phyloP scores from a whole-genome alignment of 1,139 yeast genomes.

The Geotrichum aggregatum region DNA sequence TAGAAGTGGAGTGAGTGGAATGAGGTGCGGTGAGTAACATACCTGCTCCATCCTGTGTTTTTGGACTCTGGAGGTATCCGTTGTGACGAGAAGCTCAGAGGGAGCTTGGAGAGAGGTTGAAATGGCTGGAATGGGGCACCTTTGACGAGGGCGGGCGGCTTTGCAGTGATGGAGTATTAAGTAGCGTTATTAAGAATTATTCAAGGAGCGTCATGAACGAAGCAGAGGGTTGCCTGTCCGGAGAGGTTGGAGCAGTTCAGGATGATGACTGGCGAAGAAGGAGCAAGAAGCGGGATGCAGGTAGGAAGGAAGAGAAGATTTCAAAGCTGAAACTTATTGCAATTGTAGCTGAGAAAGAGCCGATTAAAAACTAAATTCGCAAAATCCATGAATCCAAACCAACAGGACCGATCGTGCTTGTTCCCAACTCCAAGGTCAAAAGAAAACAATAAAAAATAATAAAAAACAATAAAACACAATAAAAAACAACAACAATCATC shows the following conservation, averaged over 20 bases:
- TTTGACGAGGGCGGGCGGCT: not conserved
- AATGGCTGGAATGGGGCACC: not conserved
- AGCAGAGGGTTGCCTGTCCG: not conserved
- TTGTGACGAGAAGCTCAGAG: slow-evolving; percentile 3
- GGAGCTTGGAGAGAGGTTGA: not conserved
- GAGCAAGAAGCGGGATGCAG: not conserved
- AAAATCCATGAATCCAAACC: too few relatives aligned
- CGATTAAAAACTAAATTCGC: too few relatives aligned
- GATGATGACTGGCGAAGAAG: not conserved
- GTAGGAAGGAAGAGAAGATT: not conserved
- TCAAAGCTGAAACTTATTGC: too few relatives aligned
- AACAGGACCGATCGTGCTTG: too few relatives aligned
- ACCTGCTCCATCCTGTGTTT: slow-evolving; percentile 12
- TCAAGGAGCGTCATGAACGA: not conserved
- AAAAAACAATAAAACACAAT: too few relatives aligned
- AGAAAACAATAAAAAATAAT: too few relatives aligned
- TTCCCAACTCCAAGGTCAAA: too few relatives aligned
- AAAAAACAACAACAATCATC: too few relatives aligned
- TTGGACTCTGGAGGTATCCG: slow-evolving; percentile 7
- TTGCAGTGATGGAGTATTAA: not conserved
- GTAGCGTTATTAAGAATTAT: too few relatives aligned
- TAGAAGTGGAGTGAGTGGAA: not conserved
- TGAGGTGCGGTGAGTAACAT: not conserved
- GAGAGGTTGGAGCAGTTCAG: not conserved
- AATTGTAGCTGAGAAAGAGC: not conserved